Evolutionary conservation across 1,139 yeast genomes (phyloP).

Genomic region (Protomyces gravidus): DNA sequence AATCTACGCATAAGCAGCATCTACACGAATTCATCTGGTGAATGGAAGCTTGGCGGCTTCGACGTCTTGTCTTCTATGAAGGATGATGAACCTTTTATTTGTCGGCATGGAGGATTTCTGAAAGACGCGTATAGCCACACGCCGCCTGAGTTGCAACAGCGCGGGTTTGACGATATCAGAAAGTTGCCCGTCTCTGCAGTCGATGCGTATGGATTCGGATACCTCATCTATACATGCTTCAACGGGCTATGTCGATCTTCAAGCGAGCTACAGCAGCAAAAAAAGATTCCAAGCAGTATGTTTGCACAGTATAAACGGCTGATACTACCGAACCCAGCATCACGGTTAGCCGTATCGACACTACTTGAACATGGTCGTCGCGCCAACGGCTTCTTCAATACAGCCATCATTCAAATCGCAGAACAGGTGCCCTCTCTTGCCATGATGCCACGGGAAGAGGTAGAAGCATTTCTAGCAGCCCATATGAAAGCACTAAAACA

Average conservation of each 20-base stretch:
- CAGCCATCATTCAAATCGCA: slow-evolving; percentile 50
- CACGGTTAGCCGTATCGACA: slow-evolving; percentile 50
- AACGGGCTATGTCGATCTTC: slow-evolving; percentile 38
- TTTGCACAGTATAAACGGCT: slow-evolving; percentile 38
- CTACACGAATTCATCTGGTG: slow-evolving; percentile 64
- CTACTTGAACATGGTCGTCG: slow-evolving; percentile 49
- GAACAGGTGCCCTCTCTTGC: slow-evolving; percentile 53
- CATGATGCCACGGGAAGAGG: slow-evolving; percentile 51
- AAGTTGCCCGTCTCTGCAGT: slow-evolving; percentile 30
- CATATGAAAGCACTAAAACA: slow-evolving; percentile 41
- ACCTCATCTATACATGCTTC: slow-evolving; percentile 51
- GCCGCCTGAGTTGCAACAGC: slow-evolving; percentile 47
- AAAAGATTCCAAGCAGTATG: slow-evolving; percentile 39
- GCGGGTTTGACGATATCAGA: slow-evolving; percentile 47
- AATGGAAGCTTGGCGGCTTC: slow-evolving; percentile 81
- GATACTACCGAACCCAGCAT: slow-evolving; percentile 36
- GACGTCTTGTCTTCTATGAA: slow-evolving; percentile 54
- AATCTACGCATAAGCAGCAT: slow-evolving; percentile 56
- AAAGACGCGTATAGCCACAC: slow-evolving; percentile 41
- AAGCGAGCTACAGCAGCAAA: slow-evolving; percentile 35
- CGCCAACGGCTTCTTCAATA: slow-evolving; percentile 42
- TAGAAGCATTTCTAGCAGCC: slow-evolving; percentile 49
- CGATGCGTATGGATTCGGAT: slow-evolving; percentile 65
- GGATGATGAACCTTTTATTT: slow-evolving; percentile 36
- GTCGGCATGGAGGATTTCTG: slow-evolving; percentile 39